A percentile compares a stretch with the other conserved stretches of the same genome.
These are phyloP conservation scores for Xerocomus spinulosus DNA, from an alignment of 768 basidiomycete genomes.

Conservation along the genomic window DNA sequence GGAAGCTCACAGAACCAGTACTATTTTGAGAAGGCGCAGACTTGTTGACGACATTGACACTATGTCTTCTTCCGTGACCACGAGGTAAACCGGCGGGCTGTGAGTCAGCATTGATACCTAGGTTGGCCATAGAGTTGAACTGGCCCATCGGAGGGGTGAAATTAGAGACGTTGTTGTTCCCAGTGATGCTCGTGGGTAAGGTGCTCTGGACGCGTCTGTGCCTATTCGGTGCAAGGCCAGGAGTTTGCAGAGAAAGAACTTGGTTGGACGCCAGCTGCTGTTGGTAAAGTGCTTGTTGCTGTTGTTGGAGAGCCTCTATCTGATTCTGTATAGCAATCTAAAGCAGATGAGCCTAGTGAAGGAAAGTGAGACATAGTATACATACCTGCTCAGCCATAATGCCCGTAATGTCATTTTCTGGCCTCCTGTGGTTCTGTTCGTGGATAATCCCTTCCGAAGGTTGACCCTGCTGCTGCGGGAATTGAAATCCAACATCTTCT, in stretches of 20 bases:
- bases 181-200: constrained; percentile 53
- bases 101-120: constrained; percentile 58
- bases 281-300: constrained; percentile 86
- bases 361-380: background rate
- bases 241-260: constrained; percentile 73
- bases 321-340: constrained; percentile 88
- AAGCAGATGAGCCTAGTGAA: constrained; percentile 8
- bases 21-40: constrained; percentile 41
- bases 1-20: constrained; percentile 47
- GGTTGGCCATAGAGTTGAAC: constrained; percentile 50
- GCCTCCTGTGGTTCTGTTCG: constrained; percentile 49
- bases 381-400: constrained; percentile 95
- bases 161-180: constrained; percentile 35
- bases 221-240: constrained; percentile 65
- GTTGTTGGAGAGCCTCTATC: constrained; percentile 85
- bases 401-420: constrained; percentile 72
- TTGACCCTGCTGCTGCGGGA: constrained; percentile 60
- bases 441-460: constrained; percentile 22
- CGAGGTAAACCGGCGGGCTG: constrained; percentile 66
- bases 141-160: constrained; percentile 52
- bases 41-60: constrained; percentile 89
- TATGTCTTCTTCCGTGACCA: constrained; percentile 85
- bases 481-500: constrained; percentile 78
- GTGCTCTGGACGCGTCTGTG: constrained; percentile 89
- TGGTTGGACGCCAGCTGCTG: constrained; percentile 87